Base-by-base conservation (phyloP, 306 rosid genomes). In the Quercus parvula region DNA sequence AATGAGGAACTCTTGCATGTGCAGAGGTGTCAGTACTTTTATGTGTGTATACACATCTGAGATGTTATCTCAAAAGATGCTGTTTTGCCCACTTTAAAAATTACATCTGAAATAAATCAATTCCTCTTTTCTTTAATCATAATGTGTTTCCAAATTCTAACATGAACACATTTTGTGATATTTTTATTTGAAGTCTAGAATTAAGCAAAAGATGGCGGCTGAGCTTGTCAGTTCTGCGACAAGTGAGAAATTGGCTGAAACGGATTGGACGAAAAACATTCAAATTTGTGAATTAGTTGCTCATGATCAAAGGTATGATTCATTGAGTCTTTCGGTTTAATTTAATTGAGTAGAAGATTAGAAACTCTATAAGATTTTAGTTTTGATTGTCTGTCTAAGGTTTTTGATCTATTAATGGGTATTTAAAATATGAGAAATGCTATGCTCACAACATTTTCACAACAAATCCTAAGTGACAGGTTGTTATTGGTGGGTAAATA, bases 181-280 rank as follows among this genome's bases (percentile, higher is more conserved):
- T 77, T 78, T 56, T 69, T 82, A 82, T 79, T 31, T 30, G 38
- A 74, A 79, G 78, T 73, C 66, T 63, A 72, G 78, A 77, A 44
- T 30, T 71, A 33, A 27, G 72, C 73, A 75, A 41, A 83, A 70
- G 85, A 94, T 94, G 99, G 99, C 97, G n/a, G 78, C 94, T 56
- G 96, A 92, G 81, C 92, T 92, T 76, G 97, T 94, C 52, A 88
- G 89, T 75, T 84, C 88, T 62, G 99, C 99, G 30, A 94, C 99
- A 35, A 92, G 94, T 33, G 97, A 91, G 74, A 92, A 87, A 77
- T 86, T 92, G 71, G 62, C 83, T 30, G 99, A 94, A 82, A 85
- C 91, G 61, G 97, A 94, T 85, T 94, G 99, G 99, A 70, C 74
- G 22, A 92, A 91, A 81, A 94, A 92, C 82, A 94, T 94, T 86